phyloP scores from a whole-genome alignment of 331 rosid genomes.

The Malus hybrid region DNA sequence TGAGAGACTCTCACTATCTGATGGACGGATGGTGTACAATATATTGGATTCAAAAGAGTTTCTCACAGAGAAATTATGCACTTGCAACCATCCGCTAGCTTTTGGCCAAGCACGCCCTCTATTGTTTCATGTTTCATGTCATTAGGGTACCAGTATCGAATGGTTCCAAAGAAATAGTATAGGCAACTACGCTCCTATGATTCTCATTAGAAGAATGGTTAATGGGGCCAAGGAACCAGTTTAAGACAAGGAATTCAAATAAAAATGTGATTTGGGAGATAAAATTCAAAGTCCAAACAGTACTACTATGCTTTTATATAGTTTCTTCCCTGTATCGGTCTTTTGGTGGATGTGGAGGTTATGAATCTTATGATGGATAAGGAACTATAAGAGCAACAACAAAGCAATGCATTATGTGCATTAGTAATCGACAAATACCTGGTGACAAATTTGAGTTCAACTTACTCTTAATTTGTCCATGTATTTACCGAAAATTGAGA shows the following conservation, averaged over 20 bases:
- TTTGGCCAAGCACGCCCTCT: background rate
- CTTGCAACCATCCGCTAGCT: background rate
- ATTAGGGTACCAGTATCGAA: background rate
- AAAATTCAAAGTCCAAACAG: background rate
- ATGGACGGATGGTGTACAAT: too few species aligned
- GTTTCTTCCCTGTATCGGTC: background rate
- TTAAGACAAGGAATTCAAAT: background rate
- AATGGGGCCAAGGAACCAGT: background rate
- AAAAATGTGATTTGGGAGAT: background rate
- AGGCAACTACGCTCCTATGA: background rate
- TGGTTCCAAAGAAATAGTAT: background rate
- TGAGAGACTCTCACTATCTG: too few species aligned
- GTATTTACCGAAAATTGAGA: background rate
- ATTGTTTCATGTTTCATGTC: background rate
- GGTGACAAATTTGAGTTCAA: conserved; percentile 3
- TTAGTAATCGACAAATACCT: background rate
- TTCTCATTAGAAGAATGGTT: background rate
- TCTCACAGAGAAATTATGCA: background rate
- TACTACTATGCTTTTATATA: background rate
- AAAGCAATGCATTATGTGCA: background rate
- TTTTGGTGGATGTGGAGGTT: background rate
- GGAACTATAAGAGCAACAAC: background rate
- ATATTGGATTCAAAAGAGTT: too few species aligned
- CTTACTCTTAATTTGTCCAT: background rate
- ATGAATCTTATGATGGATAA: background rate